phyloP scores from a whole-genome alignment of 352 stramenopile genomes.

The Phytophthora meadii region DNA sequence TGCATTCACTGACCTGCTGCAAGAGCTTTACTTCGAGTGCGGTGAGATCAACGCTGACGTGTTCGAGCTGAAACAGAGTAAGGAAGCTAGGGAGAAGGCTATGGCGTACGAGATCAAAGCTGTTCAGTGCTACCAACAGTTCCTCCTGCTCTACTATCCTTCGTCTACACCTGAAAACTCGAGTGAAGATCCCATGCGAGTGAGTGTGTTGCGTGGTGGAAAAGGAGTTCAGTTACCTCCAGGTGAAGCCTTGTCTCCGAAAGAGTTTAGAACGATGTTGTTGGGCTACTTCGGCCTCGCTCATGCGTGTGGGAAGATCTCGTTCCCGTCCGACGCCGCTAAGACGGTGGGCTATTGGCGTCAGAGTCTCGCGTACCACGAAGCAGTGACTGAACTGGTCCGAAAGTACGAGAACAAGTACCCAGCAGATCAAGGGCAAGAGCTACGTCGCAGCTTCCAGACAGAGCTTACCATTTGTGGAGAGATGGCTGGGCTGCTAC shows the following conservation, averaged over 20 bases:
- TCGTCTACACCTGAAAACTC: constrained; percentile 2
- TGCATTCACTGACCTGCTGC: constrained; percentile 60
- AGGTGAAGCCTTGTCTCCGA: constrained; percentile 34
- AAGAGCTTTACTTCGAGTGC: constrained; percentile 75
- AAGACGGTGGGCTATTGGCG: constrained; percentile 72
- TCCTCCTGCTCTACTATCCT: constrained; percentile 72
- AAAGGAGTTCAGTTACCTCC: constrained; percentile 39
- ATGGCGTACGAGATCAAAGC: constrained; percentile 66
- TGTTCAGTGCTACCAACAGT: constrained; percentile 76
- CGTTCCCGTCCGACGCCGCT: constrained; percentile 42
- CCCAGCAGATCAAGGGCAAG: constrained; percentile 13
- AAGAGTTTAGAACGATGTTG: constrained; percentile 54
- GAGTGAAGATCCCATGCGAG: constrained; percentile 18
- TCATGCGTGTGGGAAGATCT: constrained; percentile 66
- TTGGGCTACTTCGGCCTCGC: constrained; percentile 71
- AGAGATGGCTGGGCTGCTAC: constrained; percentile 72
- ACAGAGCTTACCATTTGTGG: constrained; percentile 63
- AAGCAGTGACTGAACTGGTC: constrained; percentile 50
- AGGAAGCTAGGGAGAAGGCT: constrained; percentile 46
- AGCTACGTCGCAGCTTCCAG: constrained; percentile 49
- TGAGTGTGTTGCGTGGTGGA: constrained; percentile 43
- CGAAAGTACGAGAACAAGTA: constrained; percentile 44
- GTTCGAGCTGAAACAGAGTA: constrained; percentile 68
- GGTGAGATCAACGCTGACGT: constrained; percentile 66
- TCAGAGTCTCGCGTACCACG: constrained; percentile 61